phyloP scores from a whole-genome alignment of 805 yeast genomes.

The Candida maris region DNA sequence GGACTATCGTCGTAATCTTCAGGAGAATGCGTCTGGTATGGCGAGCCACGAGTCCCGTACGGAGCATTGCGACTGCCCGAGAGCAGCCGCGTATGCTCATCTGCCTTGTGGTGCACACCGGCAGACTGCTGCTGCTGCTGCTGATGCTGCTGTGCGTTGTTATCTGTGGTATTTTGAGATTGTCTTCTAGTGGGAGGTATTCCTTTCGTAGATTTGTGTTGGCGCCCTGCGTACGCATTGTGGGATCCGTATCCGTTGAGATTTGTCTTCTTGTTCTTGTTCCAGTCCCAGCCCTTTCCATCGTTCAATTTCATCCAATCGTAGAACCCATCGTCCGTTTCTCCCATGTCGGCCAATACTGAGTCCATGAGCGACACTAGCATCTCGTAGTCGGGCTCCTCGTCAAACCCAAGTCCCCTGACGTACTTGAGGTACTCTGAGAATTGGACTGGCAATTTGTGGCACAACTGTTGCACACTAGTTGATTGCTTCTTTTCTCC shows the following conservation, averaged over 20 bases:
- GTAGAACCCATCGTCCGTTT: conserved; percentile 61
- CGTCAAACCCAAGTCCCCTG: conserved; percentile 68
- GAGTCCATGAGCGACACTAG: conserved; percentile 58
- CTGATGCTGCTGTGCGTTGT: conserved; percentile 15
- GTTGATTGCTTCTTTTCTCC: conserved; percentile 77
- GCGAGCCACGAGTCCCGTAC: conserved; percentile 10
- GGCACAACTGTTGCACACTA: conserved; percentile 57
- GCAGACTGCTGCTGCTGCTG: conserved; percentile 8
- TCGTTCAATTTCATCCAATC: conserved; percentile 81
- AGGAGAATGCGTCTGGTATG: conserved; percentile 5
- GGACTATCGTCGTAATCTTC: conserved; percentile 10
- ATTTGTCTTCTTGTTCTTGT: conserved; percentile 72
- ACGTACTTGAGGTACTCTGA: conserved; percentile 70
- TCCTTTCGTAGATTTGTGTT: conserved; percentile 16
- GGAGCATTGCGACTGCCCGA: conserved; percentile 9
- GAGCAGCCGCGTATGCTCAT: conserved; percentile 18
- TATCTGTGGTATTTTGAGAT: conserved; percentile 21
- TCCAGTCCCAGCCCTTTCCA: conserved; percentile 80
- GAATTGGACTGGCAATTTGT: conserved; percentile 67
- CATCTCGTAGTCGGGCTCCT: conserved; percentile 74
- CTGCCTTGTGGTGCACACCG: conserved; percentile 7
- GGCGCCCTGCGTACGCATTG: conserved; percentile 25
- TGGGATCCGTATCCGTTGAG: conserved; percentile 70
- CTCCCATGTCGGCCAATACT: conserved; percentile 54
- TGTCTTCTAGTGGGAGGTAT: conserved; percentile 19